Base-by-base conservation (phyloP, 2,329 filamentous ascomycete genomes). In the Aspergillus fumigatiaffinis region DNA sequence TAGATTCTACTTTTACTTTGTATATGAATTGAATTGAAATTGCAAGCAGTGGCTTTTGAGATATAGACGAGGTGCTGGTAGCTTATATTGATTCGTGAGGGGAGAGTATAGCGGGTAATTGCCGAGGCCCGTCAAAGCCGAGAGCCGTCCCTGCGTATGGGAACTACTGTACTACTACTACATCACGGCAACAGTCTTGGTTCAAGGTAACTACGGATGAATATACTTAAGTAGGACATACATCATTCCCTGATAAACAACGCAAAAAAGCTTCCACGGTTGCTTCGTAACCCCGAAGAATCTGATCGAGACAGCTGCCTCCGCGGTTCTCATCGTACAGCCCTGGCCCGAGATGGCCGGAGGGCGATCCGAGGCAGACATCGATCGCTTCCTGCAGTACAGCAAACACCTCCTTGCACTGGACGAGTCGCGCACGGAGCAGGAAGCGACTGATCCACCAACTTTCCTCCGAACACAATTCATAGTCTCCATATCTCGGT, bases 401-500 rank as follows among this genome's bases (percentile, higher is more conserved):
- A 0, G 63, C 55, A 21, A 73, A 48, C 9, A 67, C 58, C 44
- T 69, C 68, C 50, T 65, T 63, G 23, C 66, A 71, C 49, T 71
- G 67, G 23, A 66, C 26, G 9, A 73, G 60, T 1, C 70, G 60
- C 0, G 68, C 62, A 1, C 66, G 65, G 23, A 73, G 54, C 20
- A 73, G 51, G 41, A 71, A 67, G 1, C 62, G 63, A 21, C 67
- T 65, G 21, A 73, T 65, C 28, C 65, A 67, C 6, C 61, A 63
- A 25, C 64, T 65, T 48, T 73, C 71, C 12, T 70, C 66, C 1
- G 63, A 60, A 20, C 60, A 59, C 38, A 69, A 57, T 52, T 71
- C 69, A 56, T 73, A 73, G 55, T 70, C 65, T 29, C 71, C 71
- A 50, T 71, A 73, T 20, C 63, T 60, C 21, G 69, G 60, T 42